Evolutionary conservation across 768 basidiomycete genomes (phyloP).

Genomic region (Lactifluus subvellereus): DNA sequence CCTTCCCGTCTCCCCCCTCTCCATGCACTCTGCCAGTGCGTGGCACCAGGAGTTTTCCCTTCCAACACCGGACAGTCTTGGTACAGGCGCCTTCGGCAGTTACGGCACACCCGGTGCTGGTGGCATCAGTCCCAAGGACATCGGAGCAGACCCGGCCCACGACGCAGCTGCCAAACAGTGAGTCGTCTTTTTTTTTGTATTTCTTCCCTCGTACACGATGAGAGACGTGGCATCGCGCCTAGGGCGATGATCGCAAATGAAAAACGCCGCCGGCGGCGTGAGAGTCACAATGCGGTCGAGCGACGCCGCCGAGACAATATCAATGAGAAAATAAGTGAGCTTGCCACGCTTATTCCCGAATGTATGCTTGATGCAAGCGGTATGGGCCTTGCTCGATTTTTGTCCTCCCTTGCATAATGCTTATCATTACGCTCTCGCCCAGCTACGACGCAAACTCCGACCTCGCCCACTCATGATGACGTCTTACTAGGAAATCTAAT

Average conservation of each 20-base stretch:
- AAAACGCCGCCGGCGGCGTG: constrained; percentile 73
- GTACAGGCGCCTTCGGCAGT: constrained; percentile 18
- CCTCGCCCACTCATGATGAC: constrained; percentile 25
- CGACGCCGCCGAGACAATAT: constrained; percentile 84
- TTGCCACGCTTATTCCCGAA: constrained; percentile 85
- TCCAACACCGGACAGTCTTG: constrained; percentile 32
- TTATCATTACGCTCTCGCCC: neutral
- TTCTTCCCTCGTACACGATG: neutral
- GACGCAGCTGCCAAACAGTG: constrained; percentile 39
- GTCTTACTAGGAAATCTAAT: constrained; percentile 22
- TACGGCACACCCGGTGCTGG: constrained; percentile 23
- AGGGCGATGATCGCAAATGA: constrained; percentile 64
- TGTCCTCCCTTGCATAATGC: neutral
- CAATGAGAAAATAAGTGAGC: constrained; percentile 90
- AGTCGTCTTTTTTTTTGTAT: constrained; percentile 17
- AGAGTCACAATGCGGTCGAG: constrained; percentile 92
- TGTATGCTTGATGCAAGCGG: constrained; percentile 64
- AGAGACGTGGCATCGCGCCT: neutral
- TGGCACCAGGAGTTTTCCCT: constrained; percentile 25
- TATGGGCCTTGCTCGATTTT: constrained; percentile 24
- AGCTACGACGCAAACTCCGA: constrained; percentile 21
- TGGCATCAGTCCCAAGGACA: constrained; percentile 34
- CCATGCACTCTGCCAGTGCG: constrained; percentile 20
- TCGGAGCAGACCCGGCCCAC: constrained; percentile 24
- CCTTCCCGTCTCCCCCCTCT: constrained; percentile 30